Base-by-base conservation (phyloP, 768 basidiomycete species). In the Mycena venus region DNA sequence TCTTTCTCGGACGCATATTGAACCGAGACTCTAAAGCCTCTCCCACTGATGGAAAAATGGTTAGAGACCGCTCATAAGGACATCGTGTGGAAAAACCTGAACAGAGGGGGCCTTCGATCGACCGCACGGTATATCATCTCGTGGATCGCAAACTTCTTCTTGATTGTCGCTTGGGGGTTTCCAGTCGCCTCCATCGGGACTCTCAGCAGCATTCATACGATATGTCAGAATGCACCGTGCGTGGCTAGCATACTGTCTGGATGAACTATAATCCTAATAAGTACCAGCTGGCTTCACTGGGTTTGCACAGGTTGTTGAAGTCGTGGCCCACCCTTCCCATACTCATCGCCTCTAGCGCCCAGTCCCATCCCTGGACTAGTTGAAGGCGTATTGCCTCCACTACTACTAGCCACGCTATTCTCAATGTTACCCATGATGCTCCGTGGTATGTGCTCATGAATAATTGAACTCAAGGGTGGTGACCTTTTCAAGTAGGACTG, bases 121-220 rank as follows among this genome's bases (percentile, higher is more conserved):
- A 87, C 88, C 44, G 83, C 87, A 27, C 87, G 93, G 62, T 89
- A 87, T 70, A 82, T 88, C 19, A 82, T 87, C 1, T 91, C 90
- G 0, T 93, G 91, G 87, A 80, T 88, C 11, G 85, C 87, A 0
- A 93, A 90, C 1, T 75, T 89, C 27, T 93, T 88, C 6, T 82
- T 94, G 21, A 91, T 94, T 73, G 79, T 93, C 36, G 80, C 87
- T 17, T 94, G 92, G 92, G 85, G 89, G 1, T 89, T 92, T 79
- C 93, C 93, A 2, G 92, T 91, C 40, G 86, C 88, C 0, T 92
- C 93, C 78, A 89, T 93, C 72, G 92, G 92, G 77, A 86, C 88
- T 3, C 81, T 94, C 70, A 92, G 91, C 73, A 93, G 91, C 74
- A 80, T 93, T 40, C 83, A 85, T 44, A 83, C 87, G 15, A 84